Base-by-base conservation (phyloP, 257 asterid species). In the Scutellaria baicalensis region DNA sequence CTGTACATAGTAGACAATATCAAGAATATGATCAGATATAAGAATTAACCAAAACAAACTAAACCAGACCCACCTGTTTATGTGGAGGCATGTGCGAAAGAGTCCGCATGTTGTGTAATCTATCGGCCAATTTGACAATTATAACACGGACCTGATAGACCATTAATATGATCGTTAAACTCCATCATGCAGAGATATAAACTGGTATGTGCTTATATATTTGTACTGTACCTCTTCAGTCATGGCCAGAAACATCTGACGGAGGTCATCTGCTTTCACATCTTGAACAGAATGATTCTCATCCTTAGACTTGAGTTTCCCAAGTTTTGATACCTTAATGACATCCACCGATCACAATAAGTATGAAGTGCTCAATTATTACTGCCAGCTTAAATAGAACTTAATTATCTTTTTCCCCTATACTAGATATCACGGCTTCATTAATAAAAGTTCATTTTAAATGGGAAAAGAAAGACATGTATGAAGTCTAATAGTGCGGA, bases 81-180 rank as follows among this genome's bases (percentile, higher is more conserved):
- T 92, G 95, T 44, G 96, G 94, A 84, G 97, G 98, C 98, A 92
- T 92, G 85, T 92, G 97, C 14, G 95, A 80, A 77, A 92, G 97
- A 61, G 98, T 92, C 60, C 97, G 86, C 98, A 92, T 92, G 84
- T 92, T 92, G 78, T 92, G 98, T 67, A 92, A 80, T 82, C 98
- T 84, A 73, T 92, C 98, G 56, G 98, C 98, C 80, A 92, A 83
- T 77, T 89, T 92, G 65, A 92, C 98, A 69, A 92, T 92, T 73
- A 92, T 92, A 72, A 92, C 94, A 38, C 98, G 98, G 65, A 92
- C 98, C 98, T 89, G 84, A 77, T 66, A 70, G 57, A 80, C 68
- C 62, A 55, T 1, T 38, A 44, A 56, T 70, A 63, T 23, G 77
- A 66, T 33, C 65, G 66, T 80, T 57, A 62, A 70, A 69, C 60